phyloP scores from a whole-genome alignment of 1,284 basidiomycete genomes.

The Porodaedalea pini region DNA sequence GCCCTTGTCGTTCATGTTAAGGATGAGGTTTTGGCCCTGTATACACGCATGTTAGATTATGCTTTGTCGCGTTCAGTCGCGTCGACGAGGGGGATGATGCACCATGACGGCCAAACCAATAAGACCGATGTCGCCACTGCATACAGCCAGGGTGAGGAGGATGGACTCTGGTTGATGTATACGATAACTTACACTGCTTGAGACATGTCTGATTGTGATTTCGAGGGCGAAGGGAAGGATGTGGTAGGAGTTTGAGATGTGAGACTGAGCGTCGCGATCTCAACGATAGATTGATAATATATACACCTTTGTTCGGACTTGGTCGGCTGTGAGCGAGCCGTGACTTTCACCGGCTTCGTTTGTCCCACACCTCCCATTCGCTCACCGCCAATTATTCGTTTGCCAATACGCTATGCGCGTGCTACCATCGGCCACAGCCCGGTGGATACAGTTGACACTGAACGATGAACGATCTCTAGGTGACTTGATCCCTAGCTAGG shows the following conservation, averaged over 20 bases:
- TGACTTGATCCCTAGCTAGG: too few relatives aligned
- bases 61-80: slow-evolving; percentile 12
- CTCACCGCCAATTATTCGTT: background rate
- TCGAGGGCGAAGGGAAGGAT: background rate
- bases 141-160: background rate
- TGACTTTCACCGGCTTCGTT: background rate
- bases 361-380: background rate
- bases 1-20: slow-evolving; percentile 99
- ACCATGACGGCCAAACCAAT: slow-evolving; percentile 98
- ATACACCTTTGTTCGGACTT: slow-evolving; percentile 2
- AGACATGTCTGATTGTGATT: slow-evolving; percentile 10
- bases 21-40: slow-evolving; percentile 92
- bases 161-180: background rate
- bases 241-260: slow-evolving; percentile 10
- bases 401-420: background rate
- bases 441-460: too few relatives aligned
- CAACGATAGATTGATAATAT: slow-evolving; percentile 14
- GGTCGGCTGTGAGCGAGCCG: slow-evolving; percentile 5
- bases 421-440: too few relatives aligned
- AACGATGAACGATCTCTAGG: too few relatives aligned
- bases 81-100: slow-evolving; percentile 26
- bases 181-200: slow-evolving; percentile 17
- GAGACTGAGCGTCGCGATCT: slow-evolving; percentile 6
- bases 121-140: slow-evolving; percentile 86
- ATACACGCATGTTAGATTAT: slow-evolving; percentile 16